These are phyloP conservation scores for Pulicaria dysenterica DNA, from an alignment of 129 eudicot species.

Conservation along the genomic window DNA sequence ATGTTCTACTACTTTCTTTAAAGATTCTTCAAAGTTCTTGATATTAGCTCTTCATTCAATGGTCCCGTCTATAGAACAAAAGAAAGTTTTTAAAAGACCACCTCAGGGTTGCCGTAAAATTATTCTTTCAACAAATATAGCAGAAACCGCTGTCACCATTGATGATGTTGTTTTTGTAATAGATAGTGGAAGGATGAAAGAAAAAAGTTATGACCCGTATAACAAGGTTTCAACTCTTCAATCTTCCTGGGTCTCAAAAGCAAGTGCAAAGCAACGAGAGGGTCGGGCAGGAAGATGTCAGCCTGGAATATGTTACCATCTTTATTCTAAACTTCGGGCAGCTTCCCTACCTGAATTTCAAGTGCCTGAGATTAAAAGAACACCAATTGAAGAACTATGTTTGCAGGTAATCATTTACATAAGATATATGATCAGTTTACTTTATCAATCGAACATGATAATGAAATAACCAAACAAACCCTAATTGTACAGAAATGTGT, in stretches of 20 bases:
- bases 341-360: slow-evolving; percentile 83
- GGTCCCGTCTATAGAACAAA: slow-evolving; percentile 87
- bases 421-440: neutral
- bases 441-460: no score
- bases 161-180: slow-evolving; percentile 96
- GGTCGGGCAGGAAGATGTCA: slow-evolving; percentile 99
- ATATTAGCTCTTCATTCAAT: slow-evolving; percentile 80
- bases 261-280: slow-evolving; percentile 94
- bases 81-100: slow-evolving; percentile 72
- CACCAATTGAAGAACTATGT: slow-evolving; percentile 95
- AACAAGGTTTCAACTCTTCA: slow-evolving; percentile 91
- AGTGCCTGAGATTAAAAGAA: slow-evolving; percentile 90
- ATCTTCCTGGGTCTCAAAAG: slow-evolving; percentile 91
- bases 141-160: slow-evolving; percentile 93
- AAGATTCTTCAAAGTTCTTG: slow-evolving; percentile 61
- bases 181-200: slow-evolving; percentile 95
- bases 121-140: slow-evolving; percentile 91
- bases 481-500: neutral
- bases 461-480: neutral
- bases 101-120: slow-evolving; percentile 88
- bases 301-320: slow-evolving; percentile 90
- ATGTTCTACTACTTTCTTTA: slow-evolving; percentile 51
- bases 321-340: slow-evolving; percentile 82
- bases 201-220: slow-evolving; percentile 90
- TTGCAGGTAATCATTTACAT: slow-evolving; percentile 60